Percentiles rank a stretch among this genome's conserved stretches.
Conservation (phyloP, 2,329 filamentous ascomycete genomes). For the Aureobasidium subglaciale region DNA sequence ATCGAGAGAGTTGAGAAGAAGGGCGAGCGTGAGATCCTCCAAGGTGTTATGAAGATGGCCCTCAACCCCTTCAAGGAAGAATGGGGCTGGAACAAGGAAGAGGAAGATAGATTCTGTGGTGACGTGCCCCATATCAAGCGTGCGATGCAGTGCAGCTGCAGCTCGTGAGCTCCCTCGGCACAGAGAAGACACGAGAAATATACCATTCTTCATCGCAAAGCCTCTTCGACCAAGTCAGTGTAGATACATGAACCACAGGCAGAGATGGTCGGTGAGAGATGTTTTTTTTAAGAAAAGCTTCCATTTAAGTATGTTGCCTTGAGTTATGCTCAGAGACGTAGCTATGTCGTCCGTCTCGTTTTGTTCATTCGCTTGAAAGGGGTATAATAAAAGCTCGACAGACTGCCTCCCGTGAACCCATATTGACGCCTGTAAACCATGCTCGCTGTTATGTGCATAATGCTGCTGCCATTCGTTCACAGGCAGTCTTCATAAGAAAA, state of each 20-base stretch:
- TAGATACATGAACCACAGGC: not conserved
- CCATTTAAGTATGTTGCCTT: not conserved
- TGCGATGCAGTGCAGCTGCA: slow-evolving; percentile 92
- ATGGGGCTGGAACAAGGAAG: slow-evolving; percentile 61
- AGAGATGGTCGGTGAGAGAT: too few relatives aligned
- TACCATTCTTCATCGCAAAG: too few relatives aligned
- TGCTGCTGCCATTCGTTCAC: slow-evolving; percentile 9
- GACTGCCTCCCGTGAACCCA: not conserved
- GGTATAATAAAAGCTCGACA: slow-evolving; percentile 11
- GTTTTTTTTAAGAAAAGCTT: not conserved
- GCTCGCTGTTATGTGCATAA: slow-evolving; percentile 10
- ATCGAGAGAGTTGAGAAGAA: slow-evolving; percentile 83
- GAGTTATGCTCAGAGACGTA: not conserved
- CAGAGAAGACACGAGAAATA: not conserved
- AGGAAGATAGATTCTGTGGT: slow-evolving; percentile 76
- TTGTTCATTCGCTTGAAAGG: slow-evolving; percentile 1
- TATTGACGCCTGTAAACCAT: slow-evolving; percentile 9
- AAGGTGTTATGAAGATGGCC: slow-evolving; percentile 73
- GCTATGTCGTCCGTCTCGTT: not conserved
- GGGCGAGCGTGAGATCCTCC: slow-evolving; percentile 70
- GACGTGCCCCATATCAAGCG: slow-evolving; percentile 73
- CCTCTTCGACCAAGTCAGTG: too few relatives aligned
- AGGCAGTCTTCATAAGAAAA: slow-evolving; percentile 9
- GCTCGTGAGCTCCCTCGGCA: slow-evolving; percentile 45
- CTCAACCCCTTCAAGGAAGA: slow-evolving; percentile 75